Conservation (phyloP, 1,139 yeast species). For the Yamadazyma atlantica region DNA sequence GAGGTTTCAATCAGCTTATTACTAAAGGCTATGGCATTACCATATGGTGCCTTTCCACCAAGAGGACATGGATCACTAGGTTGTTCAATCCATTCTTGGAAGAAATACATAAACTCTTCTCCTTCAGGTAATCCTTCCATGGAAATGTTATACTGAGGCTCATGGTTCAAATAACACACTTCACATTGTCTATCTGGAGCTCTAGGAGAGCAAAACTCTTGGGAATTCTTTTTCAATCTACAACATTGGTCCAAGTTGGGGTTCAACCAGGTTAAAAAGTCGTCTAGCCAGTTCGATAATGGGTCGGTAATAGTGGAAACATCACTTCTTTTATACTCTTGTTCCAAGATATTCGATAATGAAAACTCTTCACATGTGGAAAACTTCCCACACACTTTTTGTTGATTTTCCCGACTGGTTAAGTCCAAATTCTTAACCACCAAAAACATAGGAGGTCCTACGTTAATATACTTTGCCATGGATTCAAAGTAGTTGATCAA, state of each 20-base stretch:
- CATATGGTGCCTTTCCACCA: slow-evolving; percentile 94
- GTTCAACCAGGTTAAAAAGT: slow-evolving; percentile 80
- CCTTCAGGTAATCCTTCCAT: slow-evolving; percentile 88
- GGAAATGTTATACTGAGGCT: slow-evolving; percentile 62
- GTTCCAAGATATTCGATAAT: slow-evolving; percentile 79
- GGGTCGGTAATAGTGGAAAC: slow-evolving; percentile 76
- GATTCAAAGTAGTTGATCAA: slow-evolving; percentile 78
- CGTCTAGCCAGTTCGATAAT: slow-evolving; percentile 90
- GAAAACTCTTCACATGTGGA: slow-evolving; percentile 80
- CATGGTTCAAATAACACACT: slow-evolving; percentile 60
- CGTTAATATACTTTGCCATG: slow-evolving; percentile 67
- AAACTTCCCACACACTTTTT: slow-evolving; percentile 81
- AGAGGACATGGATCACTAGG: slow-evolving; percentile 90
- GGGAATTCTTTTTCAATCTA: slow-evolving; percentile 48
- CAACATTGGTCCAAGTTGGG: slow-evolving; percentile 89
- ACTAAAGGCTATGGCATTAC: slow-evolving; percentile 52
- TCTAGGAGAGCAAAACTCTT: slow-evolving; percentile 58
- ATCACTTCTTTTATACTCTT: slow-evolving; percentile 70
- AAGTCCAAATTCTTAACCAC: slow-evolving; percentile 68
- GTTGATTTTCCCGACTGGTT: slow-evolving; percentile 62
- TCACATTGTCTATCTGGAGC: slow-evolving; percentile 75
- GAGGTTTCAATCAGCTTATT: slow-evolving; percentile 51
- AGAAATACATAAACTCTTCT: slow-evolving; percentile 68
- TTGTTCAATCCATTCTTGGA: slow-evolving; percentile 80
- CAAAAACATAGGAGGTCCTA: slow-evolving; percentile 91